Evolutionary conservation across 164 flowering plant species (phyloP), one percentile per base, ranked within the genome.

Genomic region (Nymphaea thermarum): DNA sequence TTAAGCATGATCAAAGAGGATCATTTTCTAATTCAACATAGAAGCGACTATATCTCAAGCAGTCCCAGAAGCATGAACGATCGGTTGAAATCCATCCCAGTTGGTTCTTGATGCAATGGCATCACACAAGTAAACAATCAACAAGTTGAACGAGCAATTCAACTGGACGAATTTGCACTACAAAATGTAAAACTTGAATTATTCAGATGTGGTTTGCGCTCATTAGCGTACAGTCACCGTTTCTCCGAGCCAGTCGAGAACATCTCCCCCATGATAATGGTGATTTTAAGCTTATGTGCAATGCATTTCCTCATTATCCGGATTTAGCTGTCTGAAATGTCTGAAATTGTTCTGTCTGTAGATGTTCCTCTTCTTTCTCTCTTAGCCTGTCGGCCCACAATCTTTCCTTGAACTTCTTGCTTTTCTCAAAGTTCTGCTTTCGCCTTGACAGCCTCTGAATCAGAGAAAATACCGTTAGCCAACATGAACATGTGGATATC

Each of bases 391-490:
- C 59, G 65, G 86, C 90, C 65, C 73, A 81, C n/a, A 95, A 77
- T 70, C 86, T 86, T 80, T 95, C 97, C 78, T 77, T 89, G 72
- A 83, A 64, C 71, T 80, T 85, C 76, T 90, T 92, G 70, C 98
- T 90, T 83, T 88, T 75, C 75, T 95, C 99, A 70, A 92, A 89
- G 78, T 92, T 95, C 8, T 86, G 93, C 78, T 90, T 95, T 63
- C 96, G 78, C 80, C 90, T 95, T 75, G 86, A 15, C 60, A 93
- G 96, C 87, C 90, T 92, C 98, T 90, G 85, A 61, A 15, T 62
- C 67, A 43, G 25, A 53, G 17, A 16, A 16, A 43, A 65, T 66
- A 36, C 18, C 62, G 64, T 2, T 16, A 62, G 64, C 12, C 17
- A 12, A 62, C 64, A 62, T 62, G 64, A 17, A 62, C 10, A 17